Base-by-base conservation (phyloP, 805 yeast genomes). In the Kluyveromyces nonfermentans region DNA sequence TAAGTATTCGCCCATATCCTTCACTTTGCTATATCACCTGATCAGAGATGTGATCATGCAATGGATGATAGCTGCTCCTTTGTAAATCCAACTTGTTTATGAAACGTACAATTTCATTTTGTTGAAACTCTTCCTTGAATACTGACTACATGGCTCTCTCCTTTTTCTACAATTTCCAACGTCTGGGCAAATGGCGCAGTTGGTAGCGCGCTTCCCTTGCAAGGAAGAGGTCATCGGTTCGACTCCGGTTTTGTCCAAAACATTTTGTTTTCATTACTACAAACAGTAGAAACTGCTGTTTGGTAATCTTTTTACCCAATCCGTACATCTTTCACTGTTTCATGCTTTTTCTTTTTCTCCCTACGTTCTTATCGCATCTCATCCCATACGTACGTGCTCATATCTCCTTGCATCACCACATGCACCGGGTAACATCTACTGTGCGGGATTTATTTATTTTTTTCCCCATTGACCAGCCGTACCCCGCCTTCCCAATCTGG, bases 161-260 rank as follows among this genome's bases (percentile, higher is more conserved):
- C n/a, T 30, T 10, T 30, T 10, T 14, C 32, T 14, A 14, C 14
- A 30, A 30, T 14, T 33, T 33, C 9, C 35, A 33, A 16, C n/a
- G 2, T 15, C 18, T 53, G 82, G 83, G 83, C 82, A 80, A 74
- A 80, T 78, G 80, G 84, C 82, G 82, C 74, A 78, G 84, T 77
- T 77, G 84, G 84, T 78, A 78, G 82, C 82, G 82, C 83, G 82
- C 72, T 70, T 72, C 78, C 83, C 78, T 77, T 76, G 83, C 83
- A 78, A 74, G 84, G 75, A 70, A 71, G 72, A 78, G 84, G 84
- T 77, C 84, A 74, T 69, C 72, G 82, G 83, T 78, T 78, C 83
- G 81, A 78, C 64, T 77, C 83, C 83, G 73, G 77, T 74, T 80
- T 74, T 80, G 82, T 78, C 83, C 82, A 77, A 46, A 48, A 37